Evolutionary conservation across 2,329 filamentous ascomycete species (phyloP), one percentile per base, ranked within the genome.

Genomic region (Amylocarpus encephaloides): DNA sequence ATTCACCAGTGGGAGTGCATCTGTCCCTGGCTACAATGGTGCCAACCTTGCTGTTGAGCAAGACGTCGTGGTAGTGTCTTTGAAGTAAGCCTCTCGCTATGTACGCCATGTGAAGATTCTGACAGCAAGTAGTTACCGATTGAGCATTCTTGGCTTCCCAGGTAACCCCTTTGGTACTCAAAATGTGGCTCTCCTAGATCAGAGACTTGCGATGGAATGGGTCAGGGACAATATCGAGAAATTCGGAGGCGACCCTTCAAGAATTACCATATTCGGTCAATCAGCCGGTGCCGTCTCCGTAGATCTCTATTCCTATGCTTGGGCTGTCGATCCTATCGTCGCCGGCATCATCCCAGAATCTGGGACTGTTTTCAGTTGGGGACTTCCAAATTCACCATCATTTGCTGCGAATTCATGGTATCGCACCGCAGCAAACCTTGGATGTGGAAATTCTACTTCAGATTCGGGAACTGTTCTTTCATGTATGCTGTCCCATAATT

Each of bases 151-250:
- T 32, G 68, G 68, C 2, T 70, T 69, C 46, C 67, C 68, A 5
- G 66, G 67, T 16, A 62, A 64, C 6, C 60, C 59, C 5, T 32
- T 26, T 5, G 45, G 51, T 5, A 47, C 53, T 5, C 51, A 52
- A 1, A 88, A 88, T 55, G 66, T 83, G 9, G 85, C 83, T 1
- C 65, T 86, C 43, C 70, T 74, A 52, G 83, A 86, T 59, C 81
- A 85, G 65, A 72, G 78, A 56, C 61, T 76, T 9, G 73, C 78
- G 5, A 68, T 85, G 13, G 68, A 72, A 54, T 86, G 82, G 82
- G 74, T 85, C 22, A 70, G 72, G 51, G 69, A 74, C 22, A 84
- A 84, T 61, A 77, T 82, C 44, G 74, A 64, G 2, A 68, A 67
- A 2, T 83, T 86, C 63, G 81, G 82, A 0, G 83, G 82, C 1